Evolutionary conservation across 257 asterid genomes (phyloP).

Genomic region (Rehmannia glutinosa): DNA sequence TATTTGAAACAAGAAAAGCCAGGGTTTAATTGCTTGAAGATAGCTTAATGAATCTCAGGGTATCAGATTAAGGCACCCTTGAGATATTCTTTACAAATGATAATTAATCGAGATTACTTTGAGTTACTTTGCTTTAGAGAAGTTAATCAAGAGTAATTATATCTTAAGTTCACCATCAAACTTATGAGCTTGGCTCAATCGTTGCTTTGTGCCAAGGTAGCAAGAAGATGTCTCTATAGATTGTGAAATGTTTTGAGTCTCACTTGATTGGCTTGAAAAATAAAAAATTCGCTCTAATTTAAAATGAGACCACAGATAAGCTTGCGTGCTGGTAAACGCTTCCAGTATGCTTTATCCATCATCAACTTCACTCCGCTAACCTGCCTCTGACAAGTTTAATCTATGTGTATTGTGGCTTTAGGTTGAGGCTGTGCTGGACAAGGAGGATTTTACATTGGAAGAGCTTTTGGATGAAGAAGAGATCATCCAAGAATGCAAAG

Average conservation of each 20-base stretch:
- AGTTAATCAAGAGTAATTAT: not conserved
- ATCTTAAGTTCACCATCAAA: not conserved
- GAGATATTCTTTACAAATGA: not conserved
- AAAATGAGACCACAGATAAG: not conserved
- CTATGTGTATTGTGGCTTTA: slow-evolving; percentile 23
- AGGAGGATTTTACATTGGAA: slow-evolving; percentile 82
- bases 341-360: slow-evolving; percentile 1
- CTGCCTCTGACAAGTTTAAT: not conserved
- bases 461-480: slow-evolving; percentile 99
- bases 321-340: not conserved
- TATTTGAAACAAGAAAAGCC: not conserved
- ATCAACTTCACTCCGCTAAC: not conserved
- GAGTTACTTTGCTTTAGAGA: not conserved
- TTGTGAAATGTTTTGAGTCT: not conserved
- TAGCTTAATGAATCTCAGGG: not conserved
- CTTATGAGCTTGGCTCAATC: not conserved
- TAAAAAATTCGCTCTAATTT: slow-evolving; percentile 9
- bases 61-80: not conserved
- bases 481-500: slow-evolving; percentile 99
- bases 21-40: not conserved
- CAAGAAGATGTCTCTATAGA: not conserved
- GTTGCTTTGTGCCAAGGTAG: not conserved
- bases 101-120: too few relatives aligned
- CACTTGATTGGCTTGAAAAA: not conserved
- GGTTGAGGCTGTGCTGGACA: slow-evolving; percentile 96